Evolutionary conservation across 2,329 filamentous ascomycete species (phyloP).

Genomic region (Hypoxylon sp.): DNA sequence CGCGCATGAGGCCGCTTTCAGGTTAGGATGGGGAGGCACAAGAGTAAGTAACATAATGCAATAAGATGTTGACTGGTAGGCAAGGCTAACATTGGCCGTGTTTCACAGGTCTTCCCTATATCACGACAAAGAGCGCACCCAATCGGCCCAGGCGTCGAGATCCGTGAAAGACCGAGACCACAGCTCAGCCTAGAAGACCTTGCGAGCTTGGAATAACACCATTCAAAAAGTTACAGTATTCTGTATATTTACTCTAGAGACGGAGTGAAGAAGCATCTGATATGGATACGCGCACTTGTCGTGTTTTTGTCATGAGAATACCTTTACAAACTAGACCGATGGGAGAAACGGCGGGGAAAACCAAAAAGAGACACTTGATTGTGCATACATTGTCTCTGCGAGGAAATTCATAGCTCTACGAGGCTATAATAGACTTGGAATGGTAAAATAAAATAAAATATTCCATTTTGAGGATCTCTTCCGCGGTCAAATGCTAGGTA

Average conservation of each 20-base stretch:
- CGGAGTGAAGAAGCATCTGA: slow-evolving; percentile 5
- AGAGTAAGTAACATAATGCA: slow-evolving; percentile 73
- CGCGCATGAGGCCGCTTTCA: slow-evolving; percentile 94
- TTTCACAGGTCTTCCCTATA: slow-evolving; percentile 68
- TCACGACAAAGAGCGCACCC: slow-evolving; percentile 74
- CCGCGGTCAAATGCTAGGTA: not conserved
- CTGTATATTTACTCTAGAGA: slow-evolving; percentile 29
- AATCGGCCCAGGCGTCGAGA: slow-evolving; percentile 86
- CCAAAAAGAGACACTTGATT: slow-evolving; percentile 14
- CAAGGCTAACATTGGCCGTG: slow-evolving; percentile 5
- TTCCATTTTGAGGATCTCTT: slow-evolving; percentile 5
- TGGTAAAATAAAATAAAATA: slow-evolving; percentile 5
- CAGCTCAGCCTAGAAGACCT: slow-evolving; percentile 74
- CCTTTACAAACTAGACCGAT: slow-evolving; percentile 14
- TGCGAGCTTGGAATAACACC: slow-evolving; percentile 59
- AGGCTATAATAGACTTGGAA: slow-evolving; percentile 19
- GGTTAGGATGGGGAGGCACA: slow-evolving; percentile 92
- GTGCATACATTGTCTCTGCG: slow-evolving; percentile 15
- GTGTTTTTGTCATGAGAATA: slow-evolving; percentile 2
- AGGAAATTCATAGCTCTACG: not conserved
- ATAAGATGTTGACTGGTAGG: not conserved
- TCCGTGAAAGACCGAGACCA: slow-evolving; percentile 75
- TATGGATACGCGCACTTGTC: slow-evolving; percentile 6
- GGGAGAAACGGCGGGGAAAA: slow-evolving; percentile 10
- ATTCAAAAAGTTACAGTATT: slow-evolving; percentile 2